phyloP scores from a whole-genome alignment of 805 yeast species.

The Yarrowia sp. region DNA sequence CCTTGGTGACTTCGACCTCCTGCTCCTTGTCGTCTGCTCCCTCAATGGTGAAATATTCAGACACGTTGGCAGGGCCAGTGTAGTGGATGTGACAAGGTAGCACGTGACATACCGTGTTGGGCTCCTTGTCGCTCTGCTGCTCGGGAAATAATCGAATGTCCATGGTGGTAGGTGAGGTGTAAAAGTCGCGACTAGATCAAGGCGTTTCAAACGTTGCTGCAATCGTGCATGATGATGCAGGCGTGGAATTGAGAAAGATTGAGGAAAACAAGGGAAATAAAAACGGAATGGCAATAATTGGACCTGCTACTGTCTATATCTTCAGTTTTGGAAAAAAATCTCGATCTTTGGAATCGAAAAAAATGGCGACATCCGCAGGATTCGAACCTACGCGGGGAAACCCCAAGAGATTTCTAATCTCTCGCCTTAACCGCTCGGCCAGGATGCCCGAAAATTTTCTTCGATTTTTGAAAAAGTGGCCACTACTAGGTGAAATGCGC shows the following conservation, averaged over 20 bases:
- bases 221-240: neutral
- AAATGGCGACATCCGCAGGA: conserved; percentile 26
- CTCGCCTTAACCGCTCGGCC: conserved; percentile 28
- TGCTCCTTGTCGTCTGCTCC: neutral
- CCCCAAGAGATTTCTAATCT: conserved; percentile 27
- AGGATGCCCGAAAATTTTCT: conserved; percentile 8
- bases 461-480: neutral
- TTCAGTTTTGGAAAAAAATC: neutral
- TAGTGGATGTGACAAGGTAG: conserved; percentile 36
- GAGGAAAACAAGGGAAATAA: neutral
- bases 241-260: neutral
- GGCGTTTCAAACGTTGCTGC: neutral
- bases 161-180: neutral
- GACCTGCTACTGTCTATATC: too few species aligned
- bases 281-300: neutral
- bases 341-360: neutral
- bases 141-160: conserved; percentile 9
- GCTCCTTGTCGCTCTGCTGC: conserved; percentile 1
- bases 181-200: neutral
- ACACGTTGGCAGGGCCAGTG: conserved; percentile 34
- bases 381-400: conserved; percentile 27
- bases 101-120: conserved; percentile 32
- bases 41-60: conserved; percentile 31
- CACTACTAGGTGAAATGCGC: neutral
- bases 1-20: neutral